These are phyloP conservation scores for Metarhizium anisopliae DNA, from an alignment of 2,329 filamentous ascomycete genomes.

Conservation along the genomic window DNA sequence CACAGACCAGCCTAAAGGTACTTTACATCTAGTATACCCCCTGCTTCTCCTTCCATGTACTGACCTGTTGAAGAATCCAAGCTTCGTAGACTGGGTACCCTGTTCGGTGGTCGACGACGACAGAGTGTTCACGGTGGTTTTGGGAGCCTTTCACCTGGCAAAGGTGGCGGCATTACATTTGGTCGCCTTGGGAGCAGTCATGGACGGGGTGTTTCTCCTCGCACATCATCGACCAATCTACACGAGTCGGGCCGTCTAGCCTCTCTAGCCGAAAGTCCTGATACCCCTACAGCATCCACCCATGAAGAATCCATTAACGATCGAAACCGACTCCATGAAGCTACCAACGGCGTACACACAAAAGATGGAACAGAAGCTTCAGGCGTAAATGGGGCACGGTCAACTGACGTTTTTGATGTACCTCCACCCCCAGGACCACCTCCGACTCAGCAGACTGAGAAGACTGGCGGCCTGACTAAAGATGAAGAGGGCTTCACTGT, in stretches of 20 bases:
- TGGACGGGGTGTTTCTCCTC: constrained; percentile 45
- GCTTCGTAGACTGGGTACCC: constrained; percentile 57
- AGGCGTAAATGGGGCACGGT: constrained; percentile 38
- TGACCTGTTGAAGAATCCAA: constrained; percentile 37
- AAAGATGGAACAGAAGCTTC: constrained; percentile 19
- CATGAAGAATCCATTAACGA: constrained; percentile 16
- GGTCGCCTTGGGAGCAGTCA: constrained; percentile 58
- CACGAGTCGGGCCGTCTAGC: constrained; percentile 45
- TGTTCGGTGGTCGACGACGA: constrained; percentile 52
- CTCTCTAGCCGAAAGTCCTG: constrained; percentile 48
- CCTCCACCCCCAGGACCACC: constrained; percentile 43
- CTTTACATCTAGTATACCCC: background rate
- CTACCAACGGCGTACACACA: constrained; percentile 34
- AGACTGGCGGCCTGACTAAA: constrained; percentile 31
- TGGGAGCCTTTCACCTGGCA: constrained; percentile 46
- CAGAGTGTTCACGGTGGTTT: constrained; percentile 59
- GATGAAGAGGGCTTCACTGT: constrained; percentile 72
- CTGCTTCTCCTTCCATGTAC: constrained; percentile 2
- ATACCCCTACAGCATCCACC: constrained; percentile 22
- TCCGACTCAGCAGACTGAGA: constrained; percentile 32
- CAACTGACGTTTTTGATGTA: constrained; percentile 40
- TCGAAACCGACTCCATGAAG: constrained; percentile 27
- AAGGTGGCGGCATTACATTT: constrained; percentile 42
- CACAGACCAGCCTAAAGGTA: constrained; percentile 7
- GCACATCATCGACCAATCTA: constrained; percentile 50